A percentile compares a stretch with the other conserved stretches of the same genome.
Evolutionary conservation across 441 rosid genomes (phyloP).

Genomic region (Melastoma candidum): DNA sequence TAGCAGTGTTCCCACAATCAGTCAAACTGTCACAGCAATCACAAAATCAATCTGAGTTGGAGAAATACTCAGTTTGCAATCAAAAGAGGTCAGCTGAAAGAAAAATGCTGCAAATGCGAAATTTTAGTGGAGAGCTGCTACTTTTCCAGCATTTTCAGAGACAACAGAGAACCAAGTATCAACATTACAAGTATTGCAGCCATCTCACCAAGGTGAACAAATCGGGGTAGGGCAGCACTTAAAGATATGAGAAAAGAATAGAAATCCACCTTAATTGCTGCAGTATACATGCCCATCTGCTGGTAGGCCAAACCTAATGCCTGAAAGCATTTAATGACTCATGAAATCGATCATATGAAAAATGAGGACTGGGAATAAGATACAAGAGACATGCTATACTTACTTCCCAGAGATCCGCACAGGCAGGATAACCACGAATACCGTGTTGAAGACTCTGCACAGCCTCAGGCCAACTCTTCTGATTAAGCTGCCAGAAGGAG

Average conservation of each 20-base stretch:
- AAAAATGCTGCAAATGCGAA: no score
- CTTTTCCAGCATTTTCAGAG: no score
- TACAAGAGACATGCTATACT: conserved; percentile 8
- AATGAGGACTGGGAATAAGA: neutral
- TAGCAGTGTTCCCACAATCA: neutral
- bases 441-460: conserved; percentile 89
- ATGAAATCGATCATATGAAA: neutral
- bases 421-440: conserved; percentile 76
- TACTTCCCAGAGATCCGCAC: conserved; percentile 90
- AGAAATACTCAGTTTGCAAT: no score
- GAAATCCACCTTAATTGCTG: conserved; percentile 59
- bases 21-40: neutral
- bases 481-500: conserved; percentile 34
- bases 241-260: neutral
- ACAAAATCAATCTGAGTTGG: neutral
- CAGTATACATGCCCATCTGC: conserved; percentile 91
- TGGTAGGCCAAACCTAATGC: conserved; percentile 92
- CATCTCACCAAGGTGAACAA: neutral
- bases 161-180: no score
- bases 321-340: conserved; percentile 25
- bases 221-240: conserved; percentile 8
- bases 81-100: no score
- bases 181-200: no score
- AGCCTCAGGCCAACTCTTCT: conserved; percentile 75
- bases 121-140: no score